phyloP scores from a whole-genome alignment of 2,329 filamentous ascomycete genomes.

The Calonectria multiphialidica region DNA sequence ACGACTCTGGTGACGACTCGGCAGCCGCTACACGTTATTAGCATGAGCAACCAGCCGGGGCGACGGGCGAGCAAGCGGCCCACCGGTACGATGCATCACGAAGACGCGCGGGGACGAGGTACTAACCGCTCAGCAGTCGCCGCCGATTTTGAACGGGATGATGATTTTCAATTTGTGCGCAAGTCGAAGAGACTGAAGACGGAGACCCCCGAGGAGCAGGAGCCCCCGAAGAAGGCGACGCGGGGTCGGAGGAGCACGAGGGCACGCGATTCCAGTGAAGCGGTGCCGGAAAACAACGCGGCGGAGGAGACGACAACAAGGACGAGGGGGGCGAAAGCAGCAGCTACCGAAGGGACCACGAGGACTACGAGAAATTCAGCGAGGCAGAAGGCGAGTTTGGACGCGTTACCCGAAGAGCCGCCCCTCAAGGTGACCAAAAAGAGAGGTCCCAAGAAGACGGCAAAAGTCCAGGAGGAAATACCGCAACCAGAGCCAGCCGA shows the following conservation, averaged over 20 bases:
- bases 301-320: slow-evolving; percentile 35
- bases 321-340: slow-evolving; percentile 32
- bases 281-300: slow-evolving; percentile 41
- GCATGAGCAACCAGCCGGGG: slow-evolving; percentile 75
- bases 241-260: slow-evolving; percentile 48
- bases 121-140: slow-evolving; percentile 47
- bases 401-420: slow-evolving; percentile 52
- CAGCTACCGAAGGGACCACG: slow-evolving; percentile 18
- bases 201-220: slow-evolving; percentile 56
- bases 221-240: slow-evolving; percentile 56
- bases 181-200: slow-evolving; percentile 75
- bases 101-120: slow-evolving; percentile 24
- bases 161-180: slow-evolving; percentile 81
- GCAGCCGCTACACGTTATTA: slow-evolving; percentile 75
- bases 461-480: slow-evolving; percentile 57
- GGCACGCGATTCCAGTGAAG: slow-evolving; percentile 49
- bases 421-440: slow-evolving; percentile 52
- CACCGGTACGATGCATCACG: slow-evolving; percentile 63
- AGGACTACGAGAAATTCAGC: slow-evolving; percentile 45
- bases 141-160: slow-evolving; percentile 76
- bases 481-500: slow-evolving; percentile 36
- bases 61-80: slow-evolving; percentile 74
- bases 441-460: slow-evolving; percentile 57
- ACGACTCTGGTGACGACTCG: slow-evolving; percentile 76
- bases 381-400: slow-evolving; percentile 56